These are phyloP conservation scores for Lagenidium sp. DNA, from an alignment of 352 stramenopile genomes.

Conservation along the genomic window DNA sequence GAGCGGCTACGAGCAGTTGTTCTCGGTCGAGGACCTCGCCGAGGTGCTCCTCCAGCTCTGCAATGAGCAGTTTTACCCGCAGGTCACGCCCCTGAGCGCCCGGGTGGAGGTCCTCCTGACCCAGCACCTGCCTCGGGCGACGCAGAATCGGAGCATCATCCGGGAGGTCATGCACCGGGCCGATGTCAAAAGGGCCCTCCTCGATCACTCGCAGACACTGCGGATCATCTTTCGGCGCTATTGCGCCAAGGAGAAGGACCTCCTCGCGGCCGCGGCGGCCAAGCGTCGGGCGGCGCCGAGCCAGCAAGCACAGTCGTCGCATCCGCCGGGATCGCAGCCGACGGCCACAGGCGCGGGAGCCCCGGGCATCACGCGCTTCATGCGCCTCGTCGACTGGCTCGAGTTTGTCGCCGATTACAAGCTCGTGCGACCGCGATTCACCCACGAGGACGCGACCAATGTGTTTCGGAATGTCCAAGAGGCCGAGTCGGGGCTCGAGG, in stretches of 20 bases:
- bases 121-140: conserved; percentile 37
- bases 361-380: conserved; percentile 46
- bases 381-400: conserved; percentile 59
- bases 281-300: conserved; percentile 16
- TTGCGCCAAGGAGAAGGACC: conserved; percentile 51
- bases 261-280: conserved; percentile 6
- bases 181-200: conserved; percentile 46
- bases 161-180: conserved; percentile 38
- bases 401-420: conserved; percentile 67
- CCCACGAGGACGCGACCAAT: conserved; percentile 32
- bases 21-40: conserved; percentile 47
- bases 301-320: neutral
- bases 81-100: conserved; percentile 36
- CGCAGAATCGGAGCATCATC: conserved; percentile 45
- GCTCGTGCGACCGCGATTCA: conserved; percentile 48
- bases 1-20: conserved; percentile 36
- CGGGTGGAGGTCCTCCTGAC: conserved; percentile 51
- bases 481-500: conserved; percentile 19
- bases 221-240: conserved; percentile 69
- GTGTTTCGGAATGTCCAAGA: conserved; percentile 68
- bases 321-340: neutral
- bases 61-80: conserved; percentile 67
- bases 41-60: conserved; percentile 62
- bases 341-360: neutral
- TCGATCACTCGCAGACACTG: conserved; percentile 42